Percentiles rank a stretch among this genome's conserved stretches.
Conservation (phyloP, 1,284 basidiomycete genomes). For the Microbotryum scabiosae region DNA sequence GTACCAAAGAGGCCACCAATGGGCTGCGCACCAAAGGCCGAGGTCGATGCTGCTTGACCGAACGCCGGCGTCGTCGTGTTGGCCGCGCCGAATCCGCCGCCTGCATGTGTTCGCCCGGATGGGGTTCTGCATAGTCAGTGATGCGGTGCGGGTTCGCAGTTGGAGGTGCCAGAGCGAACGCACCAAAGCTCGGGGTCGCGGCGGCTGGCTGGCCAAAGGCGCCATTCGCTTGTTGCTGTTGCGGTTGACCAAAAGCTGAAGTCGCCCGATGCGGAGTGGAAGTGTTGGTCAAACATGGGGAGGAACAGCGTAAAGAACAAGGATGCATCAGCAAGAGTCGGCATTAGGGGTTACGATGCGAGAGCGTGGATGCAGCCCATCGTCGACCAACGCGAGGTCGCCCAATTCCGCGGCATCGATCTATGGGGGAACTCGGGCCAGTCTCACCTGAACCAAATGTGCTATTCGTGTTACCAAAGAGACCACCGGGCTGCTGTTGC, state of each 20-base stretch:
- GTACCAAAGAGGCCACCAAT: conserved; percentile 2
- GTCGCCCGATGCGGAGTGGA: not conserved
- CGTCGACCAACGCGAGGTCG: not conserved
- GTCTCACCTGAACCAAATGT: conserved; percentile 20
- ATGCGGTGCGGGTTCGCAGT: not conserved
- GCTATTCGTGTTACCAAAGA: conserved; percentile 13
- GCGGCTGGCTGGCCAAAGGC: not conserved
- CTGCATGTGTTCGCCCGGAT: not conserved
- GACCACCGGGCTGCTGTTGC: conserved; percentile 7
- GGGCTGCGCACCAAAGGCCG: conserved; percentile 15
- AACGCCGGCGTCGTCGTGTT: conserved; percentile 15
- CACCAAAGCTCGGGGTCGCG: not conserved
- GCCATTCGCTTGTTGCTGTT: not conserved
- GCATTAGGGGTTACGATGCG: not conserved
- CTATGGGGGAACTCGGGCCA: not conserved
- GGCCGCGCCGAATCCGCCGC: conserved; percentile 16
- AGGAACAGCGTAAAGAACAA: not conserved
- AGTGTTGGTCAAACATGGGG: not conserved
- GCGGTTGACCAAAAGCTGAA: not conserved
- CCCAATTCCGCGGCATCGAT: not conserved
- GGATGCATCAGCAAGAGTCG: not conserved
- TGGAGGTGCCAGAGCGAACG: not conserved
- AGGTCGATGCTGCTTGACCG: conserved; percentile 7
- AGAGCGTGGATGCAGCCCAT: not conserved
- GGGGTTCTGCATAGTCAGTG: not conserved